These are phyloP conservation scores for Baeospora myosura DNA, from an alignment of 1,284 basidiomycete genomes.

Conservation along the genomic window DNA sequence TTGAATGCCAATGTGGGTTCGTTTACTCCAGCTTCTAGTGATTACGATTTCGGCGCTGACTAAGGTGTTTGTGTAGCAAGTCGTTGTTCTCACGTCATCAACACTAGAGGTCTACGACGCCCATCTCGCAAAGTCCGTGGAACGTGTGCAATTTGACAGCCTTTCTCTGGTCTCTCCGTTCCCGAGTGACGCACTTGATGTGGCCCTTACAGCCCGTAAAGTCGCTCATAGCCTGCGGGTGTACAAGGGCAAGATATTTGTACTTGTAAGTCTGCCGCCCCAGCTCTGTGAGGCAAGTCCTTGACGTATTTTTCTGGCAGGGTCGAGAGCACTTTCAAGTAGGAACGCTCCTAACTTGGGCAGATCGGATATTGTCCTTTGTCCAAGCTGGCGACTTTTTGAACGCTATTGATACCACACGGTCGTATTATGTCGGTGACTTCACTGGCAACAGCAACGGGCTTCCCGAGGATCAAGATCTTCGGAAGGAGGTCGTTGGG, in stretches of 20 bases:
- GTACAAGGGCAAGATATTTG: conserved; percentile 88
- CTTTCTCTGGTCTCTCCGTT: conserved; percentile 47
- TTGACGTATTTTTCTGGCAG: conserved; percentile 29
- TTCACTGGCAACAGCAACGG: conserved; percentile 85
- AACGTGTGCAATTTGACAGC: conserved; percentile 51
- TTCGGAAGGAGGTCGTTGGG: conserved; percentile 64
- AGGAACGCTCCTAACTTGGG: conserved; percentile 91
- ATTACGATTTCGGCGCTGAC: conserved; percentile 8
- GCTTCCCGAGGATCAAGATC: conserved; percentile 62
- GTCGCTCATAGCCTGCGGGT: conserved; percentile 70
- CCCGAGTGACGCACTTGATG: conserved; percentile 40
- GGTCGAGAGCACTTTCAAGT: conserved; percentile 66
- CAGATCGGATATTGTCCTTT: conserved; percentile 80
- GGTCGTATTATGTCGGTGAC: conserved; percentile 77
- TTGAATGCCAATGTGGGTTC: conserved; percentile 67
- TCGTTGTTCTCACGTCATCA: conserved; percentile 48
- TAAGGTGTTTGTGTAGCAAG: conserved; percentile 42
- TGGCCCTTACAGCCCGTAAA: no score
- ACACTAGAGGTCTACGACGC: conserved; percentile 70
- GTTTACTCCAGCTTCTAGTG: conserved; percentile 17
- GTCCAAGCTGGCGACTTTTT: conserved; percentile 88
- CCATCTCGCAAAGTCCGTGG: conserved; percentile 44
- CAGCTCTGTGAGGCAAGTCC: conserved; percentile 2
- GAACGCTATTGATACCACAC: conserved; percentile 81
- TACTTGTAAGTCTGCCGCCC: conserved; percentile 56